Base-by-base conservation (phyloP, 345 rosid species). In the Brassica carinata region DNA sequence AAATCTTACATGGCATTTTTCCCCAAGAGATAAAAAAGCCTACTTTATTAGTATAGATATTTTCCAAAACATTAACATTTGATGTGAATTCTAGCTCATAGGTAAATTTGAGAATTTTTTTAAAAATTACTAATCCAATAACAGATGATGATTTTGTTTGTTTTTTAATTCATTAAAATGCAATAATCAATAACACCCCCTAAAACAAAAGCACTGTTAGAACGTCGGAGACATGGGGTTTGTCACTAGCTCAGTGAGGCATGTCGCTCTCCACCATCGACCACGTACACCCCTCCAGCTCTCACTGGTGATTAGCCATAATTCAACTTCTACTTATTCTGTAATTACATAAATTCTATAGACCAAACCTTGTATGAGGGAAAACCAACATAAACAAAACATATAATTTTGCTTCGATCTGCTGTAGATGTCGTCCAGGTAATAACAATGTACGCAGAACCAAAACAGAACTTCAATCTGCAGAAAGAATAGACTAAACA, bases 231-330 rank as follows among this genome's bases (percentile, higher is more conserved):
- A 97, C 48, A 88, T 93, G 82, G 43, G 43, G 8, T 38, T 7
- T 38, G 10, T 38, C 43, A 38, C 43, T 38, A 38, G 85, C 94
- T 64, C 99, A 95, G 87, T 87, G 93, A 8, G 98, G 93, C 79
- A 89, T 95, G 94, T 89, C 97, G 17, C 85, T 95, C 65, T 74
- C 74, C 40, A 89, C 97, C 0, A 83, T 93, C 26, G 87, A 83
- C 83, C 98, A n/a, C n/a, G n/a, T n/a, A 93, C 70, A 83, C 92
- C 74, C 96, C 99, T 2, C 87, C 92, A 73, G 98, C 99, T 73
- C 87, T 93, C 79, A 90, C 90, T 6, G 98, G 97, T 72, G 89
- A 88, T 69, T 82, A 75, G 71, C 64, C 66, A 17, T 9, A 48
- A 71, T 34, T 79, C 67, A 36, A 17, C 67, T 10, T 38, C 13